These are phyloP conservation scores for Ustilago loliicola DNA, from an alignment of 1,284 basidiomycete species.

Conservation along the genomic window DNA sequence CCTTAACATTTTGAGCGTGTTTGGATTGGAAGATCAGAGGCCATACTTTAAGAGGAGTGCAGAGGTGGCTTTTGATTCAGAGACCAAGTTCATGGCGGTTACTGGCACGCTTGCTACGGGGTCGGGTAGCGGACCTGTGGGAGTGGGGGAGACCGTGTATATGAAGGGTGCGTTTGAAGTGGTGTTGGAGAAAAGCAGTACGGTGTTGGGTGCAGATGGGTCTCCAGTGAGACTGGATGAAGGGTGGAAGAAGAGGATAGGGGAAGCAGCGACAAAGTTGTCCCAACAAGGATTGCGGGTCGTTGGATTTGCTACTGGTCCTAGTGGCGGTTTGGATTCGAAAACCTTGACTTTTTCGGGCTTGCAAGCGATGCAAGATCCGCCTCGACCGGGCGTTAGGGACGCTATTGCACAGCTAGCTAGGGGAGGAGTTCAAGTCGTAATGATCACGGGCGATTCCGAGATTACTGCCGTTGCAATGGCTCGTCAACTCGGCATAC, in stretches of 20 bases:
- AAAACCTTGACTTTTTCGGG: slow-evolving; percentile 86
- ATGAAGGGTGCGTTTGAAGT: slow-evolving; percentile 93
- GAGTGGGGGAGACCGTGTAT: slow-evolving; percentile 81
- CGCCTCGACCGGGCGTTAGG: slow-evolving; percentile 91
- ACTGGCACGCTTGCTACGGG: slow-evolving; percentile 74
- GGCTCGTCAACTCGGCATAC: slow-evolving; percentile 87
- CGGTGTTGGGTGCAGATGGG: slow-evolving; percentile 87
- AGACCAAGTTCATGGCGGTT: slow-evolving; percentile 91
- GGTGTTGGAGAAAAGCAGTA: slow-evolving; percentile 85
- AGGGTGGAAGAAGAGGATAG: slow-evolving; percentile 78
- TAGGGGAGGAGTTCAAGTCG: slow-evolving; percentile 88
- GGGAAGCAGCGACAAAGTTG: slow-evolving; percentile 79
- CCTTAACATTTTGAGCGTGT: slow-evolving; percentile 82
- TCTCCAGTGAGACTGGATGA: slow-evolving; percentile 83
- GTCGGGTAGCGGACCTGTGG: slow-evolving; percentile 29
- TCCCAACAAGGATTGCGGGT: slow-evolving; percentile 85
- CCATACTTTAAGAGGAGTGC: slow-evolving; percentile 79
- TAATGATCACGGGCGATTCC: slow-evolving; percentile 98
- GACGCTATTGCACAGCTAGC: slow-evolving; percentile 86
- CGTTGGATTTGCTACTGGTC: slow-evolving; percentile 88
- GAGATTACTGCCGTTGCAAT: slow-evolving; percentile 91
- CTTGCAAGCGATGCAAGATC: slow-evolving; percentile 95
- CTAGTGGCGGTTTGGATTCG: slow-evolving; percentile 55
- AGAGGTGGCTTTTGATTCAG: slow-evolving; percentile 91
- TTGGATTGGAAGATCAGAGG: slow-evolving; percentile 80